Evolutionary conservation across 192 early-diverging fungal species (phyloP).

Genomic region (Backusella liffmaniae): DNA sequence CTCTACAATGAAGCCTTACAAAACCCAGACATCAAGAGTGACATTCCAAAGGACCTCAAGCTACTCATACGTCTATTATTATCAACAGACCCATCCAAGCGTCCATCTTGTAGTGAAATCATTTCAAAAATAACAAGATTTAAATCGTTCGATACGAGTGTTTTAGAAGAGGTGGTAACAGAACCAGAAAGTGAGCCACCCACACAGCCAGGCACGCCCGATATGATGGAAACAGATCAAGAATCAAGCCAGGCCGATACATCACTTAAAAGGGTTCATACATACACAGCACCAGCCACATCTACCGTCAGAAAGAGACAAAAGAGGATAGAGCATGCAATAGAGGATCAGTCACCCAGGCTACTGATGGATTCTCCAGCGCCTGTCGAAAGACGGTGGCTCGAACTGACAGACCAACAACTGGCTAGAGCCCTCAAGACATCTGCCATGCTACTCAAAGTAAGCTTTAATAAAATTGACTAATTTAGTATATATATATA

Average conservation of each 20-base stretch:
- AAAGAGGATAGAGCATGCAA: background rate
- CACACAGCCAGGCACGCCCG: background rate
- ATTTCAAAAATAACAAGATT: conserved; percentile 34
- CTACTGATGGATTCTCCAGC: background rate
- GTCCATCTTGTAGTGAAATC: conserved; percentile 64
- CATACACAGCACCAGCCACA: background rate
- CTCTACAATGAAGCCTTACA: background rate
- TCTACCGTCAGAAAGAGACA: background rate
- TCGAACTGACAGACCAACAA: background rate
- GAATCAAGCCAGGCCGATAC: background rate
- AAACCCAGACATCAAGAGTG: conserved; percentile 5
- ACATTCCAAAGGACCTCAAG: conserved; percentile 59
- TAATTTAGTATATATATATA: background rate
- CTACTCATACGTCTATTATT: conserved; percentile 55
- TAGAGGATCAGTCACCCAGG: background rate
- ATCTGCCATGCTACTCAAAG: conserved; percentile 7
- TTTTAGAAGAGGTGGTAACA: background rate
- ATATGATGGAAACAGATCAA: background rate
- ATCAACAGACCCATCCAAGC: conserved; percentile 49
- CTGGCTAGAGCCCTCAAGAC: conserved; percentile 8
- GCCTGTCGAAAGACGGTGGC: background rate
- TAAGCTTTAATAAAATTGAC: background rate
- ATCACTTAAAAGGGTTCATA: background rate
- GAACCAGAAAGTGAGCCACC: background rate
- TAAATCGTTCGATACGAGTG: background rate